Percentiles rank a stretch among this genome's conserved stretches.
Conservation (phyloP, 129 eudicot species). For the Heracleum sosnowskyi region DNA sequence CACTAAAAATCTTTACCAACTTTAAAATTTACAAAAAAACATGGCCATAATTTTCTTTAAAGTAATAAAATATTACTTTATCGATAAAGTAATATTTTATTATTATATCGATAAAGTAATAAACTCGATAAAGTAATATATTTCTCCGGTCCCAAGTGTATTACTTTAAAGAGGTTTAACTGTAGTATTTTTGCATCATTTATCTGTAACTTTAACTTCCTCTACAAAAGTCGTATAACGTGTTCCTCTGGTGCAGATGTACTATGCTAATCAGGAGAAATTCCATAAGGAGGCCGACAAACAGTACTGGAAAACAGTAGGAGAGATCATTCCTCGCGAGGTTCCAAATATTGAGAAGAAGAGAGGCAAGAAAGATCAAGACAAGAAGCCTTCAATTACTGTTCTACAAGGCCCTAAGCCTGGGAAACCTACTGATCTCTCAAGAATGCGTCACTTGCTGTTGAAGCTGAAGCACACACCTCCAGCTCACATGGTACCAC, state of each 20-base stretch:
- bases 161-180: no score
- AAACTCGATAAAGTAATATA: no score
- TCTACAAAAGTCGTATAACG: background rate
- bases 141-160: no score
- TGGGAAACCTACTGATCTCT: slow-evolving; percentile 85
- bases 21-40: no score
- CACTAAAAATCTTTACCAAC: no score
- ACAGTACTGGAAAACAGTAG: slow-evolving; percentile 84
- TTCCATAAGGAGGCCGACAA: slow-evolving; percentile 74
- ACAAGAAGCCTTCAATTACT: slow-evolving; percentile 67
- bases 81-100: no score
- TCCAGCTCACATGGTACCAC: slow-evolving; percentile 68
- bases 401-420: slow-evolving; percentile 88
- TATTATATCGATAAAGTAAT: no score
- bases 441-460: slow-evolving; percentile 72
- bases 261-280: slow-evolving; percentile 57
- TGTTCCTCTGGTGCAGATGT: slow-evolving; percentile 31
- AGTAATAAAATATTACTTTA: no score
- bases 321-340: slow-evolving; percentile 68
- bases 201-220: background rate
- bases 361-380: slow-evolving; percentile 78
- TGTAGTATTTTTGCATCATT: background rate
- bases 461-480: slow-evolving; percentile 80
- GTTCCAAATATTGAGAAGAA: slow-evolving; percentile 71
- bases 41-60: no score